These are phyloP conservation scores for Albifimbria verrucaria DNA, from an alignment of 2,329 filamentous ascomycete species.

Conservation along the genomic window DNA sequence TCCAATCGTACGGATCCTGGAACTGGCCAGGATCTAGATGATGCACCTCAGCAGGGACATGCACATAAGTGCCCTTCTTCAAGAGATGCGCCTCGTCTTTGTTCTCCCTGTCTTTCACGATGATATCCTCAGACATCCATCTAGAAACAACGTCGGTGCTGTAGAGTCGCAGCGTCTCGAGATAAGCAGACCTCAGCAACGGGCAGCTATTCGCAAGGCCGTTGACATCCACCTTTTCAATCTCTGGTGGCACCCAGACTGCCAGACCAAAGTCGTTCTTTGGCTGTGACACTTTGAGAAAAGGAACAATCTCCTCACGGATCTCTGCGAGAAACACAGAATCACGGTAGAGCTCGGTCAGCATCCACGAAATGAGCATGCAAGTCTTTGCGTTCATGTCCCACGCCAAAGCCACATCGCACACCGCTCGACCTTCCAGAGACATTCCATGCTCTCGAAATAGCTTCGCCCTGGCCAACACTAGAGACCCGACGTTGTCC, in stretches of 20 bases:
- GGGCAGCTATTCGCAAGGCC: conserved; percentile 32
- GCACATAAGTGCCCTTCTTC: conserved; percentile 31
- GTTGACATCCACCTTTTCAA: conserved; percentile 33
- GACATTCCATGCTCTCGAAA: conserved; percentile 26
- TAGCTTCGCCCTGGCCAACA: conserved; percentile 25
- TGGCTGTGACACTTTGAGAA: conserved; percentile 27
- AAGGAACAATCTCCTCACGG: conserved; percentile 33
- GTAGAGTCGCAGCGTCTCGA: conserved; percentile 38
- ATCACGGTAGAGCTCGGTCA: conserved; percentile 37
- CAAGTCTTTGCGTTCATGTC: conserved; percentile 35
- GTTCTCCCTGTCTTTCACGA: conserved; percentile 22
- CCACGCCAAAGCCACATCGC: conserved; percentile 34
- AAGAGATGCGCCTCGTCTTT: conserved; percentile 22
- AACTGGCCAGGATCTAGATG: conserved; percentile 30
- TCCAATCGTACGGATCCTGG: conserved; percentile 31
- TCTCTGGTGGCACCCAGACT: conserved; percentile 30
- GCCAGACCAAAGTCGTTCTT: conserved; percentile 31
- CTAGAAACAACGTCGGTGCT: conserved; percentile 29
- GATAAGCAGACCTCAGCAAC: conserved; percentile 34
- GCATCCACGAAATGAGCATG: conserved; percentile 36
- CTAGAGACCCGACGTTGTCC: conserved; percentile 29
- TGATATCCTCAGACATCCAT: conserved; percentile 27
- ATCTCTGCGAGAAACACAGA: conserved; percentile 33
- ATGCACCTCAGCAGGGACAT: conserved; percentile 29
- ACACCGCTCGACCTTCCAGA: conserved; percentile 26